These are phyloP conservation scores for Boletus sp. DNA, from an alignment of 768 basidiomycete genomes.

Conservation along the genomic window DNA sequence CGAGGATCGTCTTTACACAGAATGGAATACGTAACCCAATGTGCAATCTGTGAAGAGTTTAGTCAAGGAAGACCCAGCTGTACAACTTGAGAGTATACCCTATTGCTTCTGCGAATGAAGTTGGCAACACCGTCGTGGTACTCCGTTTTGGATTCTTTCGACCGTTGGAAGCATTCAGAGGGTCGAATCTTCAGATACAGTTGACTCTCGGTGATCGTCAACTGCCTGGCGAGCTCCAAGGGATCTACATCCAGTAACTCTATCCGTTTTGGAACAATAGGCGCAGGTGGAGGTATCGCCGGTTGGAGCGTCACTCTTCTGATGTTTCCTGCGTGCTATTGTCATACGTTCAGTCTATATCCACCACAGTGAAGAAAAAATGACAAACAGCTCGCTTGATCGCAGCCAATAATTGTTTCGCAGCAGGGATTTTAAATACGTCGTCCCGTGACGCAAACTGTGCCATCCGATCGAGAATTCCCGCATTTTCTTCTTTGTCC, in stretches of 20 bases:
- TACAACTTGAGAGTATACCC: slow-evolving; percentile 30
- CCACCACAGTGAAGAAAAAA: background rate
- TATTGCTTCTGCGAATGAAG: slow-evolving; percentile 59
- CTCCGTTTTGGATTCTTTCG: slow-evolving; percentile 44
- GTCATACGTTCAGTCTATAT: background rate
- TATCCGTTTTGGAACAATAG: slow-evolving; percentile 46
- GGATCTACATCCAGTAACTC: slow-evolving; percentile 62
- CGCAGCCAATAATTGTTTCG: slow-evolving; percentile 47
- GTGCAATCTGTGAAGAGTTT: slow-evolving; percentile 42
- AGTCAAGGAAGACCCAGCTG: background rate
- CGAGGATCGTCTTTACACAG: slow-evolving; percentile 57
- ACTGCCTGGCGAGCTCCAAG: slow-evolving; percentile 62
- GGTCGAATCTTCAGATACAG: slow-evolving; percentile 59
- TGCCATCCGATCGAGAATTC: slow-evolving; percentile 52
- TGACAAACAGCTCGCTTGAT: slow-evolving; percentile 51
- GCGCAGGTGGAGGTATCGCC: slow-evolving; percentile 46
- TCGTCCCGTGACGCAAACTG: slow-evolving; percentile 48
- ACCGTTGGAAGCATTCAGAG: slow-evolving; percentile 60
- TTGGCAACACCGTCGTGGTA: slow-evolving; percentile 51
- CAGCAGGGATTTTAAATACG: slow-evolving; percentile 40
- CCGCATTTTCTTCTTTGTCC: slow-evolving; percentile 53
- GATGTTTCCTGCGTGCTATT: slow-evolving; percentile 33
- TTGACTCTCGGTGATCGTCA: slow-evolving; percentile 62
- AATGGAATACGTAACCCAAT: slow-evolving; percentile 60
- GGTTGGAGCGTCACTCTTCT: slow-evolving; percentile 36